Evolutionary conservation across 2,329 filamentous ascomycete genomes (phyloP).

Genomic region (Fusarium oxysporum): DNA sequence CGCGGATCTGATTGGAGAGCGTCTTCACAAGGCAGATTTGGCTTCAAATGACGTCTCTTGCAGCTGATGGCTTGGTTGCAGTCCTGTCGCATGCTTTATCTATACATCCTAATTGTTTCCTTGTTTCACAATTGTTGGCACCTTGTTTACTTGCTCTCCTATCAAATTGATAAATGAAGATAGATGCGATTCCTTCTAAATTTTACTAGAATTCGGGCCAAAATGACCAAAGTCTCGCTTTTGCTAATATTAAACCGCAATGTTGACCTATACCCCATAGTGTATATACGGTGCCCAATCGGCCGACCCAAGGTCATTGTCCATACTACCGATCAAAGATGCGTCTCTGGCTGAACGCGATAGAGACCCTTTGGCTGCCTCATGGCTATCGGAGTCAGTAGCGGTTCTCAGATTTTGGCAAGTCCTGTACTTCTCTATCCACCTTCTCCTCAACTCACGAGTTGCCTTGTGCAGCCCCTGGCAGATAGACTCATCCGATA

Average conservation of each 20-base stretch:
- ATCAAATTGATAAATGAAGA: neutral
- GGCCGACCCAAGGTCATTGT: neutral
- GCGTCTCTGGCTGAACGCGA: neutral
- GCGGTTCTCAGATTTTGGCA: fast-evolving
- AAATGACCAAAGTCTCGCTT: too few species aligned
- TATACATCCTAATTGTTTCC: too few species aligned
- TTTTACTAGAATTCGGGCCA: neutral
- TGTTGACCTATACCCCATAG: neutral
- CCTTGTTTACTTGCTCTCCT: too few species aligned
- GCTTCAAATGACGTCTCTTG: neutral
- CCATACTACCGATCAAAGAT: fast-evolving
- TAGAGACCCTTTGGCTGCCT: neutral
- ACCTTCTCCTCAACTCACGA: neutral
- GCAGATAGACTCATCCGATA: neutral
- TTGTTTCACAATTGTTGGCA: too few species aligned
- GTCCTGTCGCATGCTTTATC: neutral
- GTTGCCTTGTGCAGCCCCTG: neutral
- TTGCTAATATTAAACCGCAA: fast-evolving
- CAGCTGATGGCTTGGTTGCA: neutral
- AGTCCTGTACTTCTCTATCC: neutral
- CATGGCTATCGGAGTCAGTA: neutral
- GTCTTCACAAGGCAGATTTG: neutral
- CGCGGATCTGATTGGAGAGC: neutral
- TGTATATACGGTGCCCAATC: slow-evolving; percentile 1
- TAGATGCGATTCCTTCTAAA: neutral